Evolutionary conservation across 306 rosid species (phyloP), one percentile per base, ranked within the genome.

Genomic region (Gynostemma pentaphyllum): DNA sequence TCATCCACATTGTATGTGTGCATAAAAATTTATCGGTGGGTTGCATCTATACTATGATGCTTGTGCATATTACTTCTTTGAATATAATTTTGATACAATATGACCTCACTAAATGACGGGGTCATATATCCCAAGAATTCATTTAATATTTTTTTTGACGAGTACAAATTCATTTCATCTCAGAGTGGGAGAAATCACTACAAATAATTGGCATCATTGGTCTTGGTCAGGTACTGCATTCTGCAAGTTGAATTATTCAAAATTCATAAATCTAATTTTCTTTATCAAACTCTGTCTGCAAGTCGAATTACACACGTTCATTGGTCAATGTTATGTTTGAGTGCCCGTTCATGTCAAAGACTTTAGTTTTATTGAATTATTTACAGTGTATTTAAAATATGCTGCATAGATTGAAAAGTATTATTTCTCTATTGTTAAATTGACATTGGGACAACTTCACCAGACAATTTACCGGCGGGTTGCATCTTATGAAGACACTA

Each of bases 111-210:
- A 24, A 48, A 21, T 27, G 37, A 52, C 27, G 30, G 15, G 60
- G 4, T 52, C 60, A 26, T 52, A 27, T 52, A 28, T 62, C 30
- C 14, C 32, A 52, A 29, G 36, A 3, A 13, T 18, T 8, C 7
- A 16, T 62, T 29, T 50, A 62, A 44, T 64, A 27, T 29, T 30
- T n/a, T 34, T 62, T 68, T 70, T 78, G 45, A 83, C 82, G 48
- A 55, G 49, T 54, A 28, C 54, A 40, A 39, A 4, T 74, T 68
- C 26, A 49, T 66, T 47, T 34, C 56, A 47, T 81, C 47, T 54
- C 92, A 88, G 98, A 92, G 66, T 92, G 98, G 98, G 96, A 92
- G 87, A 86, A 68, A 70, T 84, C 95, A 26, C 70, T 92, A 56
- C 98, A 92, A 78, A 54, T 80, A 24, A 84, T 92, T 72, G 98